phyloP scores from a whole-genome alignment of 768 basidiomycete species.

The Tylopilus sp. region DNA sequence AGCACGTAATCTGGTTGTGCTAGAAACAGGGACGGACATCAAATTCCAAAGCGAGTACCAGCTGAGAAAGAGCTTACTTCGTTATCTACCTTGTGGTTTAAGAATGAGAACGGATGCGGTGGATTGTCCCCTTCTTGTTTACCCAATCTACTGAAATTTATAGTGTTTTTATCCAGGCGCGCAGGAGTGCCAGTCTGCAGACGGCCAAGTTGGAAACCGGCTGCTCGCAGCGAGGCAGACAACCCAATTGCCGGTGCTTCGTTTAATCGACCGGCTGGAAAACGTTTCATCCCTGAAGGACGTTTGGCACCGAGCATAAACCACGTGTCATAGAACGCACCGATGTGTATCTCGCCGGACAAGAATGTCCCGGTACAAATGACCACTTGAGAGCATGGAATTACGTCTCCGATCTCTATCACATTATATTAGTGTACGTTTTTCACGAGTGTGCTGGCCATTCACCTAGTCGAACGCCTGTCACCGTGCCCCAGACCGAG shows the following conservation, averaged over 20 bases:
- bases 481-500: conserved; percentile 48
- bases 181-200: conserved; percentile 89
- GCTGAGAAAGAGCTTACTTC: conserved; percentile 41
- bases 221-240: conserved; percentile 67
- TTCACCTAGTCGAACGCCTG: conserved; percentile 68
- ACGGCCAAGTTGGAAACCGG: conserved; percentile 80
- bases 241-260: conserved; percentile 72
- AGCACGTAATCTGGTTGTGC: conserved; percentile 74
- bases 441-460: neutral
- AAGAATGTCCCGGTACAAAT: conserved; percentile 92
- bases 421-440: neutral
- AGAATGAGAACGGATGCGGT: conserved; percentile 74
- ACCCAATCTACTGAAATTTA: conserved; percentile 61
- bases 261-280: conserved; percentile 74
- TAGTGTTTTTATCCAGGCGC: conserved; percentile 64
- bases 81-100: conserved; percentile 67
- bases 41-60: neutral
- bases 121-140: conserved; percentile 63
- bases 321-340: conserved; percentile 33
- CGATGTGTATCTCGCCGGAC: conserved; percentile 88
- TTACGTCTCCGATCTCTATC: conserved; percentile 69
- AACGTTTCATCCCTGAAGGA: conserved; percentile 56
- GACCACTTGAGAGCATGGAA: conserved; percentile 77
- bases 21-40: conserved; percentile 26
- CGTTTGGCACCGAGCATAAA: neutral